These are phyloP conservation scores for Emmonsiellopsis sp. DNA, from an alignment of 2,329 filamentous ascomycete species.

Conservation along the genomic window DNA sequence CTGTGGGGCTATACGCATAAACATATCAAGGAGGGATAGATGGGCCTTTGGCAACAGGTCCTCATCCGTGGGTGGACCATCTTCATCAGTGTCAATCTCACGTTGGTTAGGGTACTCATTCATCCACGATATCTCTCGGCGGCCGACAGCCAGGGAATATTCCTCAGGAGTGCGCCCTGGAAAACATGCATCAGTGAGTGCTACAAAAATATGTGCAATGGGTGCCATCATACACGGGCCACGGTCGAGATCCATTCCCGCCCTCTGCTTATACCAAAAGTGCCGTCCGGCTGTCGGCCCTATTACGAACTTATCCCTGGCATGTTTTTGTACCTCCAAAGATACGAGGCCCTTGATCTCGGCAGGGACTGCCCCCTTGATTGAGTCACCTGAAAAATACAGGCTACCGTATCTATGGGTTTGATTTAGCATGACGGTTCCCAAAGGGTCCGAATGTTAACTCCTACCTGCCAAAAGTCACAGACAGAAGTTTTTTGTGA, in stretches of 20 bases:
- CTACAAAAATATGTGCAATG: neutral
- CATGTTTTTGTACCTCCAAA: neutral
- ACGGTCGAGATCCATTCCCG: constrained; percentile 12
- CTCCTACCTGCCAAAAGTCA: neutral
- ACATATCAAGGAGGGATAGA: constrained; percentile 21
- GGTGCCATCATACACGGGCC: constrained; percentile 12
- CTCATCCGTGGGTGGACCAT: constrained; percentile 20
- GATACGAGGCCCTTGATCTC: constrained; percentile 3
- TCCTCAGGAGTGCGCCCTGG: neutral
- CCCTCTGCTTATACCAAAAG: constrained; percentile 14
- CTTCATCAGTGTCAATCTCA: constrained; percentile 16
- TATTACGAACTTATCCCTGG: neutral
- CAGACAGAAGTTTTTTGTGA: constrained; percentile 1
- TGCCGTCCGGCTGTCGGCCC: constrained; percentile 12
- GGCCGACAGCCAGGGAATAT: neutral
- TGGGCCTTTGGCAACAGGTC: constrained; percentile 19
- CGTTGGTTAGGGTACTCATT: constrained; percentile 19
- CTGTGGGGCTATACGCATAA: constrained; percentile 20
- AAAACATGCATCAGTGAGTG: neutral
- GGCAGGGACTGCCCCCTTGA: constrained; percentile 8
- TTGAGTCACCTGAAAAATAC: constrained; percentile 1
- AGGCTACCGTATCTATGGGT: neutral
- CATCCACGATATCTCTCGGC: constrained; percentile 21
- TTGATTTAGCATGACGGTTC: neutral
- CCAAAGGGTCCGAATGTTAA: neutral